Conservation (phyloP, 306 rosid species). For the Neltuma alba region DNA sequence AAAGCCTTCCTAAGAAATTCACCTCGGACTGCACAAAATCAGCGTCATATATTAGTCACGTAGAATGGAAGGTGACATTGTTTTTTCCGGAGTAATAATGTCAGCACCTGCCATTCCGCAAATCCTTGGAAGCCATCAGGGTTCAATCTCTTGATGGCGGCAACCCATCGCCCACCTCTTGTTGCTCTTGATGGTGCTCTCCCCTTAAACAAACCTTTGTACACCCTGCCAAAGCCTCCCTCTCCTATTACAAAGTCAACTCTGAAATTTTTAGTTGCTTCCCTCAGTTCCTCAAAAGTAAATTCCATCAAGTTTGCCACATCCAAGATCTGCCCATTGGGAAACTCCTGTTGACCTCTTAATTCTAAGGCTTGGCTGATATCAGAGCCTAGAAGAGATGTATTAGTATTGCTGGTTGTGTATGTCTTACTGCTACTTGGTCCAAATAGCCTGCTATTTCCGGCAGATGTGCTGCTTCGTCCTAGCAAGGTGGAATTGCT, state of each 20-base stretch:
- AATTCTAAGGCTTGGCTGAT: conserved; percentile 52
- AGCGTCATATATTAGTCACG: not conserved
- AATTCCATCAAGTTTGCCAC: conserved; percentile 62
- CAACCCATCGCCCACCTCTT: conserved; percentile 44
- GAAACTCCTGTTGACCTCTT: conserved; percentile 63
- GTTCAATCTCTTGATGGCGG: conserved; percentile 80
- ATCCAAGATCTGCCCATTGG: conserved; percentile 74
- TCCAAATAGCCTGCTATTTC: conserved; percentile 44
- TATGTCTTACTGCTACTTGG: conserved; percentile 45
- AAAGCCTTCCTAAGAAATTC: conserved; percentile 86
- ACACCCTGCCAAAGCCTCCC: conserved; percentile 94
- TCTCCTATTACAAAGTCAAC: conserved; percentile 63
- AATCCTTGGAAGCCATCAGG: conserved; percentile 75
- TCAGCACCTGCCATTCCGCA: conserved; percentile 82
- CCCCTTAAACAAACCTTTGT: conserved; percentile 75
- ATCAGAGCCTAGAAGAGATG: conserved; percentile 61
- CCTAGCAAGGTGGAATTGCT: conserved; percentile 45
- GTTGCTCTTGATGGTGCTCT: conserved; percentile 27
- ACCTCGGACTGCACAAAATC: conserved; percentile 73
- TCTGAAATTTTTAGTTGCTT: conserved; percentile 78
- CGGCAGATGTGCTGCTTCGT: conserved; percentile 45
- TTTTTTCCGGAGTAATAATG: not conserved
- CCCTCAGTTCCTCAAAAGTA: conserved; percentile 62
- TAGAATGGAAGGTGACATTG: not conserved
- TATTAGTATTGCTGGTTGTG: conserved; percentile 59